Evolutionary conservation across 1,284 basidiomycete species (phyloP).

Genomic region (Takashimella tepidaria): DNA sequence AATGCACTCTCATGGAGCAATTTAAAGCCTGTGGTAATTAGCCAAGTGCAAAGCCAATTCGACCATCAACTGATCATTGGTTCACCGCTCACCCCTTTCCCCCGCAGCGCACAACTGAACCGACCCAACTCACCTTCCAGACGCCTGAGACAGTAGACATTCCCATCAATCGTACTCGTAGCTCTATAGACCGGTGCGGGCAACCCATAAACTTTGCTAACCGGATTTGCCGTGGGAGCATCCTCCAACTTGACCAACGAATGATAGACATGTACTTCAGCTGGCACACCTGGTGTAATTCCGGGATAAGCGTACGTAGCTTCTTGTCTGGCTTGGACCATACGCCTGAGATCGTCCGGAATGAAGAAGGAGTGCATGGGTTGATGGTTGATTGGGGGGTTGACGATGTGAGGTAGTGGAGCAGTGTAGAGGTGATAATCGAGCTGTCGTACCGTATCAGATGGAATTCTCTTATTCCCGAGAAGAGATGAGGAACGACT

Average conservation of each 20-base stretch:
- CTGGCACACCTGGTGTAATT: constrained; percentile 57
- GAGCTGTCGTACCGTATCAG: constrained; percentile 62
- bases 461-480: too few relatives aligned
- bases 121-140: constrained; percentile 86
- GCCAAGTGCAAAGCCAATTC: not conserved
- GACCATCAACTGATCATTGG: not conserved
- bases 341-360: constrained; percentile 69
- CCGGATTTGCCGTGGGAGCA: constrained; percentile 51
- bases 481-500: not conserved
- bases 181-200: constrained; percentile 79
- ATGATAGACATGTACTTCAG: constrained; percentile 88
- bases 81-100: not conserved
- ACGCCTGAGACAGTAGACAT: constrained; percentile 70
- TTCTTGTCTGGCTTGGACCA: constrained; percentile 75
- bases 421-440: constrained; percentile 88
- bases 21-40: constrained; percentile 64
- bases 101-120: too few relatives aligned
- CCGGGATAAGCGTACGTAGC: constrained; percentile 53
- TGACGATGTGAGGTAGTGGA: constrained; percentile 54
- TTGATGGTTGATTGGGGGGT: constrained; percentile 45
- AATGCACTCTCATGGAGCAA: constrained; percentile 78
- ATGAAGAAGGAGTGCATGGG: constrained; percentile 58
- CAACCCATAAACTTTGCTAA: constrained; percentile 62
- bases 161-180: constrained; percentile 69
- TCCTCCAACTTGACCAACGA: constrained; percentile 65